Conservation (phyloP, 805 yeast species). For the Lipomyces sp. region DNA sequence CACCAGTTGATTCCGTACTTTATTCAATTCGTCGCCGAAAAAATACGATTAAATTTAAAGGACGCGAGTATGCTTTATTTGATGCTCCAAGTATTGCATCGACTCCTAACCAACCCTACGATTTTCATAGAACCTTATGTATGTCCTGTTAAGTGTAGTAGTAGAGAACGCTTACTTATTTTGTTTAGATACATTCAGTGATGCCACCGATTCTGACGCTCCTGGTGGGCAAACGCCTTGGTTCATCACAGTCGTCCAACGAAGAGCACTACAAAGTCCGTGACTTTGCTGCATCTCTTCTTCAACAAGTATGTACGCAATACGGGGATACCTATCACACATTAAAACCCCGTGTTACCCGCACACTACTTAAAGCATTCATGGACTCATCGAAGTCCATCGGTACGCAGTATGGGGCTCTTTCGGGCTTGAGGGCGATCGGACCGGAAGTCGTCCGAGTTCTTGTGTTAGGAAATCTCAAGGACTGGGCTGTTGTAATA, state of each 20-base stretch:
- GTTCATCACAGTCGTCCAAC: constrained; percentile 50
- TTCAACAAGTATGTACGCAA: constrained; percentile 74
- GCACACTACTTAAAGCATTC: constrained; percentile 90
- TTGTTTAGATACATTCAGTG: constrained; percentile 79
- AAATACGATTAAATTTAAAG: constrained; percentile 80
- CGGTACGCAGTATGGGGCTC: constrained; percentile 91
- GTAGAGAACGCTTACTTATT: background rate
- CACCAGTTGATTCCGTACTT: constrained; percentile 97
- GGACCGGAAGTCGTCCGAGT: constrained; percentile 89
- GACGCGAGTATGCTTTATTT: constrained; percentile 72
- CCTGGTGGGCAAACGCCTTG: constrained; percentile 86
- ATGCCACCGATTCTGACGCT: constrained; percentile 96
- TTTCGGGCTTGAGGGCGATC: constrained; percentile 78
- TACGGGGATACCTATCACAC: constrained; percentile 88
- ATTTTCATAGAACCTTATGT: constrained; percentile 79
- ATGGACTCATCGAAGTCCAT: constrained; percentile 80
- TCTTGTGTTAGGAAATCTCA: constrained; percentile 79
- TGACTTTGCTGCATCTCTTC: constrained; percentile 82
- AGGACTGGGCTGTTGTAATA: constrained; percentile 64
- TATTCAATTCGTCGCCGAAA: constrained; percentile 94
- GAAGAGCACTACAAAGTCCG: constrained; percentile 64
- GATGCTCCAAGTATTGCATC: constrained; percentile 86
- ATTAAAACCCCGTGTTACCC: constrained; percentile 87
- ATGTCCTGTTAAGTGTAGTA: background rate
- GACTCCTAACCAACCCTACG: constrained; percentile 79